Evolutionary conservation across 1,139 yeast genomes (phyloP), one percentile per base, ranked within the genome.

Genomic region (Zygosaccharomyces pseudobailii): DNA sequence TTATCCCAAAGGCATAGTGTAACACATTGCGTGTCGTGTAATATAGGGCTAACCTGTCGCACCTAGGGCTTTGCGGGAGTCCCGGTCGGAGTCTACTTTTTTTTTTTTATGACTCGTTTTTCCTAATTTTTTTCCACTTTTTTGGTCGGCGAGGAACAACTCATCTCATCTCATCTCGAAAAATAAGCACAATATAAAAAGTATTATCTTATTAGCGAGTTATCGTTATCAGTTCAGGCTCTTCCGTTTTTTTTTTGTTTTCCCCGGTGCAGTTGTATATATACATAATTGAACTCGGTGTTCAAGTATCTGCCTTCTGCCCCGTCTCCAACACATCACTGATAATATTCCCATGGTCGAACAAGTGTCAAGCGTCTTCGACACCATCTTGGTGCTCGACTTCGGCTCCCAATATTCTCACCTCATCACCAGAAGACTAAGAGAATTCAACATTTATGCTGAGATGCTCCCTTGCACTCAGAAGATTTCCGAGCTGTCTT

Each of bases 381-480:
- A 92, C 79, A 92, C 98, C 76, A 89, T 92, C 60, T 78, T 92
- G 75, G 97, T 92, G 69, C 80, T 92, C 69, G 99, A 92, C 70
- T 92, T 92, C 68, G 99, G 98, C 55, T 92, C 98, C 52, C 99
- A 92, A 74, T 92, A 92, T 75, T 87, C 96, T 52, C 99, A 92
- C 68, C 75, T 92, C 68, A 89, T 92, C 70, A 92, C 97, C 54
- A 86, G 99, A 74, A 87, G 98, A 73, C 78, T 92, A 63, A 87
- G 99, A 78, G 99, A 92, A 71, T 88, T 90, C 76, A 88, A 92
- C 70, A 92, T 92, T 58, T 92, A 94, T 71, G 97, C 98, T 57
- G 99, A 94, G 74, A 92, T 92, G 98, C 79, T 92, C 56, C 98
- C 99, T 58, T 92, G 98, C 73, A 92, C 98, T 49, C 97, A 92